Percentiles rank a stretch among this genome's conserved stretches.
phyloP scores from a whole-genome alignment of 176 grass and related monocot genomes.

The Hordeum marinum region DNA sequence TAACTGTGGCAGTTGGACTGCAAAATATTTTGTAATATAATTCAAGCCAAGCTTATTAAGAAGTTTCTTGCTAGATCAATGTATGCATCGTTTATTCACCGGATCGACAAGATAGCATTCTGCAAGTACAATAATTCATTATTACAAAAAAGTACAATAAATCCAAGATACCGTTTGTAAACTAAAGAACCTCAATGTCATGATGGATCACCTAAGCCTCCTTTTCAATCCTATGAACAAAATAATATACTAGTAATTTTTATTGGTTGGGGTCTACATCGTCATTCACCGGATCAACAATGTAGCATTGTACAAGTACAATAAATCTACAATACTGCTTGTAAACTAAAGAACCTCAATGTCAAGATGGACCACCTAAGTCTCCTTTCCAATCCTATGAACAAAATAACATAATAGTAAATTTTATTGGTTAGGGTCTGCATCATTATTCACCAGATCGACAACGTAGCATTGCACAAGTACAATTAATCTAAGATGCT shows the following conservation, averaged over 20 bases:
- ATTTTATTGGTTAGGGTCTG: not conserved
- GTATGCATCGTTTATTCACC: not conserved
- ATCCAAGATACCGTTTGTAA: not conserved
- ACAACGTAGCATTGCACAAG: no score
- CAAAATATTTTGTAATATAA: slow-evolving; percentile 14
- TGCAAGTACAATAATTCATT: not conserved
- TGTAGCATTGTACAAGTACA: not conserved
- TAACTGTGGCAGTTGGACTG: not conserved
- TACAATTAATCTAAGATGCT: no score
- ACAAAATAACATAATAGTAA: not conserved
- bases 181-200: not conserved
- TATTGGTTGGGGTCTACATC: not conserved
- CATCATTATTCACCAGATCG: not conserved
- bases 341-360: not conserved
- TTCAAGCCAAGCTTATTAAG: not conserved
- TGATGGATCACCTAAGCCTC: slow-evolving; percentile 20
- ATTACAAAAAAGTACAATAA: not conserved
- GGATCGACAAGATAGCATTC: slow-evolving; percentile 18
- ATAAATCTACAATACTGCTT: slow-evolving; percentile 3
- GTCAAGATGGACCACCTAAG: slow-evolving; percentile 8
- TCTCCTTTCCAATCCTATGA: slow-evolving; percentile 11
- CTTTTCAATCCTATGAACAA: slow-evolving; percentile 4
- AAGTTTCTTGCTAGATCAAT: not conserved
- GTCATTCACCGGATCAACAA: not conserved
- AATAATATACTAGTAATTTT: slow-evolving; percentile 10